Conservation (phyloP, 371 early-diverging fungal species). For the Actinomortierella ambigua region DNA sequence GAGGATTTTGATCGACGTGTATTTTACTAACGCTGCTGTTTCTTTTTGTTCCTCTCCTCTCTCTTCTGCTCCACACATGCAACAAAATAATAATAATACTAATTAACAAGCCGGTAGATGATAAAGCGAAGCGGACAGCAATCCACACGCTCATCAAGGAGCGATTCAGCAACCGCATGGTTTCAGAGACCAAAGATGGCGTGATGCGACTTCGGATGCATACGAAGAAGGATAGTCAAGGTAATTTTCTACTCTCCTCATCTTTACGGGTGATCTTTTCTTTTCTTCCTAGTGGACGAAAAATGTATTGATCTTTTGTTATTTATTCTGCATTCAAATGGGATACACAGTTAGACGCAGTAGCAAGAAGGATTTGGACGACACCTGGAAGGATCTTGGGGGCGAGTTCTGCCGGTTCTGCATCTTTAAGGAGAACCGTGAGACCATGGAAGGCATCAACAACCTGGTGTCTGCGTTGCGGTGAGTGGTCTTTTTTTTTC, state of each 20-base stretch:
- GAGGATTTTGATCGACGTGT: no score
- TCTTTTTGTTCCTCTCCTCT: no score
- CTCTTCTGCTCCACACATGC: no score
- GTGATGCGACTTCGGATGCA: conserved; percentile 46
- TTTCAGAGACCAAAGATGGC: conserved; percentile 56
- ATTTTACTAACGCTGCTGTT: no score
- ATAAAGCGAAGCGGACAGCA: conserved; percentile 57
- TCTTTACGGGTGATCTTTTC: no score
- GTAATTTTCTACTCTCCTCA: conserved; percentile 14
- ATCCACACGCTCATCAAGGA: conserved; percentile 62
- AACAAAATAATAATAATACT: neutral
- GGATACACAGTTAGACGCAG: conserved; percentile 19
- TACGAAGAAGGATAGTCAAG: conserved; percentile 27
- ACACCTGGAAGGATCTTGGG: conserved; percentile 52
- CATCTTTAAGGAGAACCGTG: conserved; percentile 88
- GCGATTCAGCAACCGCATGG: conserved; percentile 49
- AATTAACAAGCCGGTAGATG: conserved; percentile 36
- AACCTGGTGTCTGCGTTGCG: conserved; percentile 57
- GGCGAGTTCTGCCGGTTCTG: conserved; percentile 84
- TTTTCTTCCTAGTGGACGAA: no score
- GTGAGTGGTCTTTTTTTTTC: conserved; percentile 33
- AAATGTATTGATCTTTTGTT: neutral
- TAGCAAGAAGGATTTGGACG: conserved; percentile 38
- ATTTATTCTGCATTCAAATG: conserved; percentile 9
- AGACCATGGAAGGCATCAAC: conserved; percentile 85